Evolutionary conservation across 1,284 basidiomycete species (phyloP), one percentile per base, ranked within the genome.

Genomic region (Cutaneotrichosporon arboriforme): DNA sequence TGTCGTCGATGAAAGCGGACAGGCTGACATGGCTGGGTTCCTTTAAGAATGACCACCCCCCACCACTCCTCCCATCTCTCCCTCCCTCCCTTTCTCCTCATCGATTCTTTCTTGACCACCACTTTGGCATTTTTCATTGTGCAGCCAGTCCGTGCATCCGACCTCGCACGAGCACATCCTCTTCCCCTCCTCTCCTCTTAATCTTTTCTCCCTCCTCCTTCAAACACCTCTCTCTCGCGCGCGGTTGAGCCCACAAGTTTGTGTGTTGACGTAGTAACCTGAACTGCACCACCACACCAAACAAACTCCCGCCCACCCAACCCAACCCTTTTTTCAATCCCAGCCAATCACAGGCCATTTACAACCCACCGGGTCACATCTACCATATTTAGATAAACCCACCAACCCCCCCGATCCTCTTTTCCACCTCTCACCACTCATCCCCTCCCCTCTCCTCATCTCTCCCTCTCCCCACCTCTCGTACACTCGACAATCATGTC

Each of bases 401-500:
- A 44, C 44, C 34, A 31, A 17, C 18, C 38, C 23, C 26, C 46
- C 38, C 49, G 23, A 31, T 40, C 44, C 33, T 31, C 44, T 52
- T 48, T 46, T 48, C 43, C 40, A 38, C 47, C 44, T 39, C 46
- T 37, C n/a, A 43, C 20, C 43, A 44, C 31, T 43, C 50, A 52
- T 18, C 51, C 52, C 36, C n/a, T n/a, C 46, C 23, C 43, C 54
- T 23, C 37, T 46, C 37, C 44, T 55, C 53, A 53, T 43, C 52
- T 49, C 45, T 39, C 49, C 42, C 33, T 38, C 42, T 36, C 45
- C 41, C 51, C 41, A 39, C 37, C 35, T 45, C 41, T 46, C 59
- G 49, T 52, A 21, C 46, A 40, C 39, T 50, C 47, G 35, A 45
- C 42, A 52, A 62, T 48, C 59, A 70, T 69, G 65, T 68, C 68